These are phyloP conservation scores for Tuber borchii DNA, from an alignment of 495 filamentous ascomycete species.

Conservation along the genomic window DNA sequence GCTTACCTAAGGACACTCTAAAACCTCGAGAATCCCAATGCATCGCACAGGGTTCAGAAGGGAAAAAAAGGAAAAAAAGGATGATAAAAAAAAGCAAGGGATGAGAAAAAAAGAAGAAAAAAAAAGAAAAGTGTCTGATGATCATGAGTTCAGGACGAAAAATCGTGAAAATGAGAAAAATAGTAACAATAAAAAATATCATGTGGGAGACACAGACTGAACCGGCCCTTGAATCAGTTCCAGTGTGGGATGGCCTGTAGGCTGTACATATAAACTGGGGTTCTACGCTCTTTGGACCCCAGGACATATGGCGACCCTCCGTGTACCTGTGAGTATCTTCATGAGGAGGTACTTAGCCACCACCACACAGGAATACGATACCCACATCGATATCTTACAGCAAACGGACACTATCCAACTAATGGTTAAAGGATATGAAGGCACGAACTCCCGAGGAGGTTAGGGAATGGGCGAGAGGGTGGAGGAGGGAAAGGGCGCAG, in stretches of 20 bases:
- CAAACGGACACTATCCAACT: background rate
- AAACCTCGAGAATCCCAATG: background rate
- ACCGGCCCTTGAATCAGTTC: background rate
- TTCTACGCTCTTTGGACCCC: background rate
- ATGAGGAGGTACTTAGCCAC: background rate
- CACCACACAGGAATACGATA: background rate
- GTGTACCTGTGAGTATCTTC: background rate
- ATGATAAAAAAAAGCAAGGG: slow-evolving; percentile 15
- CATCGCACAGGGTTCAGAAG: background rate
- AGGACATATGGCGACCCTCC: background rate
- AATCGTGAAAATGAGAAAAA: background rate
- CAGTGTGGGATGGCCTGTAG: background rate
- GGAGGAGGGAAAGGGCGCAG: background rate
- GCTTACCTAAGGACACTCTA: slow-evolving; percentile 1
- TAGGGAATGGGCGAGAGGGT: background rate
- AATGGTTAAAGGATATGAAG: background rate
- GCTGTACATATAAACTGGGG: background rate
- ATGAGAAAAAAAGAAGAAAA: slow-evolving; percentile 11
- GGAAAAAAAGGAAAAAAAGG: background rate
- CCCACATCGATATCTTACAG: background rate
- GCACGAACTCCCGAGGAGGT: background rate
- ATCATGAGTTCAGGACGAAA: background rate
- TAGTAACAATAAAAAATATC: background rate
- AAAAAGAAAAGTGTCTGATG: slow-evolving; percentile 6
- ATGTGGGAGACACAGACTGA: background rate